Conservation (phyloP, 768 basidiomycete species). For the Kwoniella sp. region DNA sequence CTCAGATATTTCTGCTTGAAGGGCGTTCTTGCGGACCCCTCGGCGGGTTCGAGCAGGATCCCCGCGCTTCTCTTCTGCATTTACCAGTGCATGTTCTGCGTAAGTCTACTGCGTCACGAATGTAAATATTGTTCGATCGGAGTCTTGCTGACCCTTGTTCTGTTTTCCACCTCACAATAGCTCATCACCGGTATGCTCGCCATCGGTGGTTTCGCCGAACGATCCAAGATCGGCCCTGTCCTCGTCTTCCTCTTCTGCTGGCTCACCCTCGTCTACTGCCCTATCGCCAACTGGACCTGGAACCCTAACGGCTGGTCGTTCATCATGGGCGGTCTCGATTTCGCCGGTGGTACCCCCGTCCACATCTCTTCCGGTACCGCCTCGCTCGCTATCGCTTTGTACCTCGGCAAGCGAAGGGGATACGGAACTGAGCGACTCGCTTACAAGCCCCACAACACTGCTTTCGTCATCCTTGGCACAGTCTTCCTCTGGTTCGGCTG, state of each 20-base stretch:
- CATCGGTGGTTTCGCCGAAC: constrained; percentile 72
- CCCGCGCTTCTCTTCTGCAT: constrained; percentile 81
- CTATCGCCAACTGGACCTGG: constrained; percentile 78
- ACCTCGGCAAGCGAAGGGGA: constrained; percentile 75
- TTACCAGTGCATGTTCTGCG: constrained; percentile 61
- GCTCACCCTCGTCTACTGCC: constrained; percentile 85
- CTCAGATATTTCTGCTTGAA: constrained; percentile 76
- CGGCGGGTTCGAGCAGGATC: constrained; percentile 76
- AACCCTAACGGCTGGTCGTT: constrained; percentile 78
- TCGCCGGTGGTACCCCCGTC: constrained; percentile 66
- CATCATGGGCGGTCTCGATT: constrained; percentile 75
- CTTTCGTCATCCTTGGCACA: constrained; percentile 78
- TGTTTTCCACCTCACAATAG: constrained; percentile 14
- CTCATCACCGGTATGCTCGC: constrained; percentile 55
- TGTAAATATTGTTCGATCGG: too few relatives aligned
- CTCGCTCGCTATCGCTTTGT: constrained; percentile 82
- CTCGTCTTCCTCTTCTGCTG: constrained; percentile 81
- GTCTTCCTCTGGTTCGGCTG: constrained; percentile 83
- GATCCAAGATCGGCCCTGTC: constrained; percentile 74
- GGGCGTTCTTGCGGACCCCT: constrained; percentile 70
- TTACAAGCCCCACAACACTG: constrained; percentile 86
- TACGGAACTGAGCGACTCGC: constrained; percentile 58
- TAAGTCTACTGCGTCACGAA: constrained; percentile 20
- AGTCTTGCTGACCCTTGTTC: neutral
- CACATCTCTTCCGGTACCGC: constrained; percentile 64